Base-by-base conservation (phyloP, 495 filamentous ascomycete genomes). In the Hypoxylon perforatum region DNA sequence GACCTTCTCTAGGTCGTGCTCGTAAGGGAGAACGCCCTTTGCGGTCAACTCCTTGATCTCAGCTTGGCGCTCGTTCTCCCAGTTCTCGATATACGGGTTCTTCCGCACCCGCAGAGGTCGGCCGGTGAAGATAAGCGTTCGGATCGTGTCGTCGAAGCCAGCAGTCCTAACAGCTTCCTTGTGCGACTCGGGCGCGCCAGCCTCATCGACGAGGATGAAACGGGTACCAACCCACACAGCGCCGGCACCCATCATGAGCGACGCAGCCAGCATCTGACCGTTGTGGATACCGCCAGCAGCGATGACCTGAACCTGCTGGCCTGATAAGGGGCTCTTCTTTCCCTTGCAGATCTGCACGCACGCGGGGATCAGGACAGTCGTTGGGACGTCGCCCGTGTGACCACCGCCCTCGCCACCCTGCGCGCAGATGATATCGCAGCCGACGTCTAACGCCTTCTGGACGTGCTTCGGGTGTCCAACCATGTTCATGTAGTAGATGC, bases 391-490 rank as follows among this genome's bases (percentile, higher is more conserved):
- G 67, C 93, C 93, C 23, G 93, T 97, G 82, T 97, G 93, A 51
- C 93, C 92, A 75, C 92, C 93, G 55, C 93, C 93, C 76, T 97
- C 93, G 63, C 93, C 92, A 75, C 93, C 93, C 77, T 97, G 93
- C 23, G 93, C 93, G 79, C 93, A 96, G 78, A 97, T 96, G 65
- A 96, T 89, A 76, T 97, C 93, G 62, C 85, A 89, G 70, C 95
- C 95, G 49, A 92, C 85, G 17, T 92, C 94, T 57, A 99, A 84
- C 75, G 90, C 91, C 85, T 97, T 98, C 75, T 89, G 84, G 48
- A 97, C 94, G 82, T 99, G 95, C 87, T 99, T 99, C 66, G 96
- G 96, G 86, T 98, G 95, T 57, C 94, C 95, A 76, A 99, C 96
- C 95, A 99, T 99, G 88, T 99, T 99, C 95, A 99, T 99, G 87